Evolutionary conservation across 169 alveolate species (phyloP).

Genomic region (Nephromyces sp.): DNA sequence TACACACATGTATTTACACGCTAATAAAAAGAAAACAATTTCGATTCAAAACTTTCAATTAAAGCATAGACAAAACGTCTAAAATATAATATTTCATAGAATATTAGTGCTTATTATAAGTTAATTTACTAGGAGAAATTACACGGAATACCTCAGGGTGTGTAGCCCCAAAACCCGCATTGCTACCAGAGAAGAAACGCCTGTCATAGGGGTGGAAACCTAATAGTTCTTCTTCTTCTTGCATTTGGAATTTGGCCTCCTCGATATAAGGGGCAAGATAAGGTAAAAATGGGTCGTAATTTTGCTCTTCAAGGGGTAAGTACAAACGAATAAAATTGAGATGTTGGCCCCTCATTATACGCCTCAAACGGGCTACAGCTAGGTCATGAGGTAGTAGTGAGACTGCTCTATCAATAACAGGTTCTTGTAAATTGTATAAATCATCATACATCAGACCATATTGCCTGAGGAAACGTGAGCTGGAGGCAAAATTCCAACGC

Average conservation of each 20-base stretch:
- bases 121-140: background rate
- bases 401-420: conserved; percentile 68
- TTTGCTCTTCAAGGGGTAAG: conserved; percentile 52
- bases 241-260: conserved; percentile 74
- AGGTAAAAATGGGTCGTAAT: conserved; percentile 72
- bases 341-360: conserved; percentile 64
- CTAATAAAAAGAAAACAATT: no score
- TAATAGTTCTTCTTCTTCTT: conserved; percentile 72
- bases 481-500: conserved; percentile 67
- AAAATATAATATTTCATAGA: no score
- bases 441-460: conserved; percentile 75
- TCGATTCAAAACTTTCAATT: no score
- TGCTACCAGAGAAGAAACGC: conserved; percentile 55
- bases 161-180: background rate
- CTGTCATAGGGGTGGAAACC: conserved; percentile 72
- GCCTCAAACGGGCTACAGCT: conserved; percentile 55
- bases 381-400: conserved; percentile 58
- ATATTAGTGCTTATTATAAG: background rate
- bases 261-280: conserved; percentile 75
- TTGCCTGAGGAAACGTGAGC: conserved; percentile 62
- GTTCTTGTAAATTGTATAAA: conserved; percentile 60
- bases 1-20: no score
- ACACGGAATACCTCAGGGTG: background rate
- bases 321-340: conserved; percentile 43
- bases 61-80: no score